Evolutionary conservation across 2,329 filamentous ascomycete species (phyloP).

Genomic region (Zasmidium cellare): DNA sequence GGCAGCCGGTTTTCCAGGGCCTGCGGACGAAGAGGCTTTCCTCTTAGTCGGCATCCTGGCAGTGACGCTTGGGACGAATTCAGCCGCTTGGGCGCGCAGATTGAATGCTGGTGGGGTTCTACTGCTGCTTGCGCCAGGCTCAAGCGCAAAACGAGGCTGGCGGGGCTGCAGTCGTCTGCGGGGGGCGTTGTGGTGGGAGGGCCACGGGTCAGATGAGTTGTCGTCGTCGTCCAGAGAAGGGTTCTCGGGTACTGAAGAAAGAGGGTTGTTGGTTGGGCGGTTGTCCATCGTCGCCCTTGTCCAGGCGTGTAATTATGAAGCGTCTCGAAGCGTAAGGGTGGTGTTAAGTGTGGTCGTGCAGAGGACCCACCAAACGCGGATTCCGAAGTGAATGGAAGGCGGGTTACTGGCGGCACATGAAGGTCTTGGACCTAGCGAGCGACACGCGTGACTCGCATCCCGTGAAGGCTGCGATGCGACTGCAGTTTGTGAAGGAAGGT

Average conservation of each 20-base stretch:
- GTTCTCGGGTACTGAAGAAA: not conserved
- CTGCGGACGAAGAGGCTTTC: constrained; percentile 27
- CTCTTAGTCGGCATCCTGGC: constrained; percentile 27
- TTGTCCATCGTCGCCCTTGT: not conserved
- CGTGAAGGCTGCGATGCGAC: too few relatives aligned
- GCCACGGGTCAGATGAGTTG: not conserved
- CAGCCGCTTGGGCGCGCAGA: constrained; percentile 17
- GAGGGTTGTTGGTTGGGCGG: not conserved
- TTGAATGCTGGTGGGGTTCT: constrained; percentile 17
- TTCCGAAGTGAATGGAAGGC: not conserved
- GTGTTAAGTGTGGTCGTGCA: too few relatives aligned
- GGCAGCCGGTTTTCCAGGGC: constrained; percentile 14
- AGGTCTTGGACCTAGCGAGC: too few relatives aligned
- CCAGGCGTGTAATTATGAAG: not conserved
- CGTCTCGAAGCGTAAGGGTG: not conserved
- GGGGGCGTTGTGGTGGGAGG: not conserved
- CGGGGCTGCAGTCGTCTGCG: not conserved
- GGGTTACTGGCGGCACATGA: too few relatives aligned
- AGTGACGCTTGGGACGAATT: constrained; percentile 23
- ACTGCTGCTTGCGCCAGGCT: not conserved
- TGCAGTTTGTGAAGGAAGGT: too few relatives aligned
- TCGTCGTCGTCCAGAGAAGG: not conserved
- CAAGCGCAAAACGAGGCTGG: not conserved
- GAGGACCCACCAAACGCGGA: not conserved
- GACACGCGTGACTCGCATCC: too few relatives aligned